Base-by-base conservation (phyloP, 2,329 filamentous ascomycete genomes). In the Xylaria polymorpha region DNA sequence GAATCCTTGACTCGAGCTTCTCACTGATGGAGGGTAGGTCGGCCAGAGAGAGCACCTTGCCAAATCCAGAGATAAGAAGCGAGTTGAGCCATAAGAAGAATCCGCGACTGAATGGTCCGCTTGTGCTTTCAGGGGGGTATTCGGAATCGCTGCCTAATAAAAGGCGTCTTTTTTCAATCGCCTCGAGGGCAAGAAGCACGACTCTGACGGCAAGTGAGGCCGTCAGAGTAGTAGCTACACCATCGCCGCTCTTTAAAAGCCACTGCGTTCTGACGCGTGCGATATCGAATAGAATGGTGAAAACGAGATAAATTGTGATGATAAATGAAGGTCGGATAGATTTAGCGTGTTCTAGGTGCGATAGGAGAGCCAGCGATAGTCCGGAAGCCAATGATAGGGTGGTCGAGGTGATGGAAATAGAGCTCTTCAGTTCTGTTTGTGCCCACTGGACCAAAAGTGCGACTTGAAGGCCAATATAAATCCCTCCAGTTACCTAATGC, bases 71-170 rank as follows among this genome's bases (percentile, higher is more conserved):
- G 20, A 64, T 35, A 41, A 70, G 57, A 35, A 67, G 61, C 18
- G 61, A 53, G 57, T 67, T 64, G 3, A 65, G 68, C 61, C 68
- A 70, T n/a, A 55, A 22, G 51, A 70, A 70, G n/a, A 61, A 48
- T 7, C 61, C 66, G 10, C 68, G 57, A 50, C 59, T 64, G 5
- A 64, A 59, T 12, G 64, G 64, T 2, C 65, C 57, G 22, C 68
- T 61, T 46, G 55, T 64, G 37, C 61, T 68, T 61, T 68, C 65
- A 22, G 9, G 50, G 7, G 68, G n/a, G n/a, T 61, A 68, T 44
- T 64, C 35, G 12, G 29, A 50, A 50, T 62, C 25, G 29, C 29
- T n/a, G 7, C 41, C 37, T 37, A 56, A 12, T 18, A 70, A 29
- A 22, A 67, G 8, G 5, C 37, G 48, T 35, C 64, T 50, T n/a